Conservation (phyloP, 495 filamentous ascomycete species). For the Xylaria cubensis region DNA sequence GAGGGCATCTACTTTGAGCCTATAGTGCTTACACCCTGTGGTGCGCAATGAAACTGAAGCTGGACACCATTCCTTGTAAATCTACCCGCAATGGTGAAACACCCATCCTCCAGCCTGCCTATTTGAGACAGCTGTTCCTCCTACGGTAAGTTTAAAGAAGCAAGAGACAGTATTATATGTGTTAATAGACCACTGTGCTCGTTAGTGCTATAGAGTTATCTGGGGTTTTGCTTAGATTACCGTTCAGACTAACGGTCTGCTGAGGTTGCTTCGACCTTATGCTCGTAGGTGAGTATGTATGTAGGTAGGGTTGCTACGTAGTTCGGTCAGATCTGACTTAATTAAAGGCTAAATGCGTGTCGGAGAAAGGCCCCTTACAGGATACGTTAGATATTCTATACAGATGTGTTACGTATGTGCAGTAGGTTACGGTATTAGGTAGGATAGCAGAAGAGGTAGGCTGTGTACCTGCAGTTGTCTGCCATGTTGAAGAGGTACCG, state of each 20-base stretch:
- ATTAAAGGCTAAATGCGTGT: constrained; percentile 1
- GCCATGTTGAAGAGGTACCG: not conserved
- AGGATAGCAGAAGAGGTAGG: not conserved
- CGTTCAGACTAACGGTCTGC: not conserved
- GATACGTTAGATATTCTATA: not conserved
- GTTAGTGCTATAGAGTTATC: not conserved
- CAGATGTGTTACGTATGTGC: not conserved
- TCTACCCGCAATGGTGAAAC: constrained; percentile 23
- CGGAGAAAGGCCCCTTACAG: not conserved
- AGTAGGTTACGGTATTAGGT: not conserved
- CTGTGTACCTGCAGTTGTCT: constrained; percentile 3
- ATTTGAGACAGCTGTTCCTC: constrained; percentile 1
- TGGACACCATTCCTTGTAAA: not conserved
- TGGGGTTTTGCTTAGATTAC: not conserved
- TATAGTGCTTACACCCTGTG: not conserved
- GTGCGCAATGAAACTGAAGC: constrained; percentile 3
- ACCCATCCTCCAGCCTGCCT: constrained; percentile 19
- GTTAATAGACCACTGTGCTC: not conserved
- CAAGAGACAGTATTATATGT: not conserved
- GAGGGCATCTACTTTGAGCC: not conserved
- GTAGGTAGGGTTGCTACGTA: not conserved
- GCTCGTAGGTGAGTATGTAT: not conserved
- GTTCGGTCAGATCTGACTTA: not conserved
- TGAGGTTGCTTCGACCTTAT: not conserved
- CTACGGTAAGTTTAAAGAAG: not conserved